Evolutionary conservation across 2,329 filamentous ascomycete species (phyloP).

Genomic region (Cytospora schulzeri): DNA sequence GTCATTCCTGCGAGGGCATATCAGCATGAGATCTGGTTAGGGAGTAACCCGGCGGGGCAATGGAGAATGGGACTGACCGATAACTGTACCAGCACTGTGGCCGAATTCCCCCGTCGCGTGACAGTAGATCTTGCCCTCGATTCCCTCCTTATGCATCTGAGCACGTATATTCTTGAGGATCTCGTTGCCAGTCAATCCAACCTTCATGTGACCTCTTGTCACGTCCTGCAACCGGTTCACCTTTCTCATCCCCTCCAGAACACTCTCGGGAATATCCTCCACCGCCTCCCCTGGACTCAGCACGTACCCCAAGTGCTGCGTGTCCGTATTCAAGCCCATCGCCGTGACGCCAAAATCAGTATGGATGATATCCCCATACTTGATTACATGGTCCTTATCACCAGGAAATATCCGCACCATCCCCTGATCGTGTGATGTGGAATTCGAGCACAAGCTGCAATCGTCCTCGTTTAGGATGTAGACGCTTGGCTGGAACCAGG

Average conservation of each 20-base stretch:
- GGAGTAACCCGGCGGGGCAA: neutral
- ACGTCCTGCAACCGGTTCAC: constrained; percentile 53
- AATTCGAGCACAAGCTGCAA: constrained; percentile 23
- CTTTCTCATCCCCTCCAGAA: constrained; percentile 47
- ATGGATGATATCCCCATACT: constrained; percentile 50
- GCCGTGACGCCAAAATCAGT: constrained; percentile 53
- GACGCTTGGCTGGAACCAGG: constrained; percentile 54
- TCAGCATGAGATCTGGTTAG: neutral
- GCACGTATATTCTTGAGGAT: constrained; percentile 43
- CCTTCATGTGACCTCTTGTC: constrained; percentile 45
- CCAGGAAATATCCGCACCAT: constrained; percentile 19
- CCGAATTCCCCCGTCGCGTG: constrained; percentile 56
- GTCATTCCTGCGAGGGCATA: constrained; percentile 45
- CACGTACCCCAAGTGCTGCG: constrained; percentile 54
- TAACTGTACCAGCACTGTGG: constrained; percentile 50
- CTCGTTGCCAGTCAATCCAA: constrained; percentile 47
- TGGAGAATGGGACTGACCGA: constrained; percentile 40
- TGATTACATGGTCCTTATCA: constrained; percentile 37
- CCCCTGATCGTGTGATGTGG: neutral
- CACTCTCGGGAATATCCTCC: constrained; percentile 43
- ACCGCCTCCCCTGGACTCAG: constrained; percentile 45
- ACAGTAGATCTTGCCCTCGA: constrained; percentile 51
- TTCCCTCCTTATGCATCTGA: constrained; percentile 47
- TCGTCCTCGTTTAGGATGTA: constrained; percentile 42
- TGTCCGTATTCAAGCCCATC: constrained; percentile 51